phyloP scores from a whole-genome alignment of 129 eudicot genomes.

The Artemisia annua region DNA sequence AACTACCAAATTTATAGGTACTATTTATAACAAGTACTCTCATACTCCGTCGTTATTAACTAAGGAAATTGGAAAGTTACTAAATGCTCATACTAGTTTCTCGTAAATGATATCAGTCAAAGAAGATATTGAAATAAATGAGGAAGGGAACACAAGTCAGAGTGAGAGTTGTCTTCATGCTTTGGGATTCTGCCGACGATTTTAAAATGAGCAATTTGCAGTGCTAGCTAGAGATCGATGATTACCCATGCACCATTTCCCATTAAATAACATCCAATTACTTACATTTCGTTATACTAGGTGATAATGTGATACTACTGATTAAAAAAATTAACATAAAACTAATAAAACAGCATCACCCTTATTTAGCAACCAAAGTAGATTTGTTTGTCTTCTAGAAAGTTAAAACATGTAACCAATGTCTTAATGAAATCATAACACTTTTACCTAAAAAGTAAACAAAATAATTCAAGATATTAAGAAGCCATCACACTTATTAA shows the following conservation, averaged over 20 bases:
- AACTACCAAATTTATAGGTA: too few relatives aligned
- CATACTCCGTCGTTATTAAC: too few relatives aligned
- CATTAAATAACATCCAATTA: background rate
- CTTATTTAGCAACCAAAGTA: too few relatives aligned
- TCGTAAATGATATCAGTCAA: background rate
- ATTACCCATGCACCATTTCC: slow-evolving; percentile 20
- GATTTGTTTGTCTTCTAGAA: too few relatives aligned
- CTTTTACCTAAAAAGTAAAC: background rate
- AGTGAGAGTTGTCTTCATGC: slow-evolving; percentile 22
- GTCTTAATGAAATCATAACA: too few relatives aligned
- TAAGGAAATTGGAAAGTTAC: too few relatives aligned
- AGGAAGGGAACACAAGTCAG: slow-evolving; percentile 13
- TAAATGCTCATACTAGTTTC: background rate
- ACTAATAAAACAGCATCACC: too few relatives aligned
- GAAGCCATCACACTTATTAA: background rate
- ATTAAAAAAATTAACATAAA: background rate
- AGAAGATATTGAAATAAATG: background rate
- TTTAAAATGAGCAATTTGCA: slow-evolving; percentile 17
- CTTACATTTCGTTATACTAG: background rate
- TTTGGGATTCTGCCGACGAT: slow-evolving; percentile 26
- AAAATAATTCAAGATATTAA: background rate
- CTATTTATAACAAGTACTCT: too few relatives aligned
- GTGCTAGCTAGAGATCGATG: background rate
- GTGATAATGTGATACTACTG: background rate
- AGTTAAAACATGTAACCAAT: too few relatives aligned